Conservation (phyloP, 495 filamentous ascomycete species). For the Neurospora sp. region DNA sequence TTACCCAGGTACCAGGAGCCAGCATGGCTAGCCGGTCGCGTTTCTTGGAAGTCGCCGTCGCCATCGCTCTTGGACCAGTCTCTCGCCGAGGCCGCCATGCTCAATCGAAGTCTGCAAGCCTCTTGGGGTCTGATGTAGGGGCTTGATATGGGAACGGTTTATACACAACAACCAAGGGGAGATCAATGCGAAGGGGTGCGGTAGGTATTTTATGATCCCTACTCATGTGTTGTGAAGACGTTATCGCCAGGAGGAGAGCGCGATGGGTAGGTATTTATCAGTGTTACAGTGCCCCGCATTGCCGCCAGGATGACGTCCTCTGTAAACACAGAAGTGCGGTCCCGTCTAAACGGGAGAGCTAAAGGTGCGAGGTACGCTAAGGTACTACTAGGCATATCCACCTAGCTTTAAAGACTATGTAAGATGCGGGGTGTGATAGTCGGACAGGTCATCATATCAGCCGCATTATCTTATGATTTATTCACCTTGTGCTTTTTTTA, state of each 20-base stretch:
- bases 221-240: neutral
- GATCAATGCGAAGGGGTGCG: neutral
- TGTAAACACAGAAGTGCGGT: neutral
- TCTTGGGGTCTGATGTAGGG: neutral
- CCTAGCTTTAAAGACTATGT: neutral
- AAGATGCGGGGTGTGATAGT: neutral
- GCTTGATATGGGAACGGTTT: neutral
- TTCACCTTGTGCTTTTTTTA: neutral
- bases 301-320: neutral
- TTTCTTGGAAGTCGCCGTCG: conserved; percentile 10
- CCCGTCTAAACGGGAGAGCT: neutral
- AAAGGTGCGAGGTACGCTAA: neutral
- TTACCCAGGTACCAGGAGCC: conserved; percentile 67
- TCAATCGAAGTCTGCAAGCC: neutral
- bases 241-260: neutral
- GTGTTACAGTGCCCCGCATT: neutral
- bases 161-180: neutral
- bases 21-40: conserved; percentile 55
- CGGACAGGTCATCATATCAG: neutral
- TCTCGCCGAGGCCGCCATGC: neutral
- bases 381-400: neutral
- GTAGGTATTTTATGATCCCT: neutral
- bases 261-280: neutral
- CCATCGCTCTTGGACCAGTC: neutral
- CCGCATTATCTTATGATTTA: neutral